Base-by-base conservation (phyloP, 208 protist species). In the Trypanosoma cruzi region DNA sequence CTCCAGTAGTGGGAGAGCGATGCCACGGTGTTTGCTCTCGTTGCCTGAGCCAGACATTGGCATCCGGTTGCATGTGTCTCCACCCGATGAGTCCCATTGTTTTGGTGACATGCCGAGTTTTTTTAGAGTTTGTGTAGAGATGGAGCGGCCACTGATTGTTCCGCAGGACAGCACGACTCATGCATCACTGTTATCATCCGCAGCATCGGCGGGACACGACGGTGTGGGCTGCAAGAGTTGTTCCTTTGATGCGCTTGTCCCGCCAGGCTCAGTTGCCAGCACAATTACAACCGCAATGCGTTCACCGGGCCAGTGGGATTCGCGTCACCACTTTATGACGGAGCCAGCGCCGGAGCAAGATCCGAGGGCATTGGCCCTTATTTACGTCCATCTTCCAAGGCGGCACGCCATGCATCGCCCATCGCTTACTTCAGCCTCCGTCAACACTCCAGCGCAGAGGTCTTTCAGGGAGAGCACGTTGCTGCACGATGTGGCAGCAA, bases 41-140 rank as follows among this genome's bases (percentile, higher is more conserved):
- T 85, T 90, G 37, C 75, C 64, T 32, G 85, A 94, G 75, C 85
- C 78, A 28, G 75, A 78, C 22, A 83, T 73, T 48, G 81, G 79
- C 34, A 77, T 89, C 31, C 79, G 79, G 36, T 56, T 94, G 55
- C 67, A 50, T 10, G 75, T 90, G 42, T 34, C 32, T 14, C 63
- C 75, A 16, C 81, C 83, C 1, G 46, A 61, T 8, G 82, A 93
- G 28, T 50, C 73, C 16, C 88, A 94, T 64, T 90, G 84, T 66
- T 94, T 94, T 56, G 81, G 79, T 26, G 88, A 91, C 71, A 64
- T 80, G 11, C 55, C 81, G 6, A 76, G 73, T 50, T 89, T 82
- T 69, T 69, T 85, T 42, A 86, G 74, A 29, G 55, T 94, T 20
- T 37, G 81, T 14, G 75, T 94, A 7, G 85, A 89, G 22, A 62